Base-by-base conservation (phyloP, 2,329 filamentous ascomycete species). In the Trichophyton schoenleinii region DNA sequence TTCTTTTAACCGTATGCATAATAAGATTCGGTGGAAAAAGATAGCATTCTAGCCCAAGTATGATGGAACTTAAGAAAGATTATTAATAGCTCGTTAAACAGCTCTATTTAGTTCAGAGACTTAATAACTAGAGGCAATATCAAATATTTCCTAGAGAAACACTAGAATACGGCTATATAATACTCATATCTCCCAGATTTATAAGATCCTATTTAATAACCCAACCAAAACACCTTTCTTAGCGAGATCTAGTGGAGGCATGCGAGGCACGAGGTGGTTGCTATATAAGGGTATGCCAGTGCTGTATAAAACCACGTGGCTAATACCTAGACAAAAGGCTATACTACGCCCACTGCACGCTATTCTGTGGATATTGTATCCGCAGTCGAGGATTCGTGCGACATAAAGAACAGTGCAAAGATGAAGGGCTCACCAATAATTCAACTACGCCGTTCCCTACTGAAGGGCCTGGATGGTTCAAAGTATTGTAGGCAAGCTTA, bases 291-390 rank as follows among this genome's bases (percentile, higher is more conserved):
- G 60, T 6, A n/a, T 61, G 60, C 25, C 9, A 44, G n/a, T 61
- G 52, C 28, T 61, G 60, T 41, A 42, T 46, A 11, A 57, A 18
- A 34, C 52, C 49, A 5, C 49, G 60, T 28, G 52, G 38, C 2
- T 15, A 55, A 42, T 46, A 20, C 8, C 38, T 52, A 7, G 41
- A 61, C 25, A 44, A 55, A 31, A 61, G 36, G n/a, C 22, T 57
- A 18, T 57, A 57, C 34, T 61, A 57, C 15, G 44, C 49, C n/a
- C 60, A 61, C 49, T 61, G 60, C 52, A 61, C 60, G 15, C 13
- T 18, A 3, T 31, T 15, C 8, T 61, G 60, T n/a, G 38, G 52
- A 18, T 61, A 52, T 36, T 61, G 60, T 48, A 28, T 61, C 7
- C 15, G 42, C 9, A 28, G 18, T n/a, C 49, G 59, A 46, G 48